Evolutionary conservation across 78 protist species (phyloP), one percentile per base, ranked within the genome.

Genomic region (Speleostelium caveatum): DNA sequence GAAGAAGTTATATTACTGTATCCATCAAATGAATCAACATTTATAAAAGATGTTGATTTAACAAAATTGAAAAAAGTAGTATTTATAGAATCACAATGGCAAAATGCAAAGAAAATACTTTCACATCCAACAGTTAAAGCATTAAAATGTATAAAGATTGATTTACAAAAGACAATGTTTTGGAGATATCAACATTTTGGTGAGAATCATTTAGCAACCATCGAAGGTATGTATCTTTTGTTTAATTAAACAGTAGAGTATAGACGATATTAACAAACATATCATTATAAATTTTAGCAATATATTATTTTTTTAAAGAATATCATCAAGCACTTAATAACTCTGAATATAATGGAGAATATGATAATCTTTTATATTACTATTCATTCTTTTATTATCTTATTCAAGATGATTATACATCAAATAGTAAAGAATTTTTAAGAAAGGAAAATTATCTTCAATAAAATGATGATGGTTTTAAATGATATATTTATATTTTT

Each of bases 181-280:
- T 92, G 95, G 95, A 73, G 95, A 39, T 75, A 92, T n/a, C 95
- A 92, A 56, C 24, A 45, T 7, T 72, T 62, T 35, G 95, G 90
- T n/a, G 86, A 73, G 8, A 30, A 19, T 4, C 83, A 30, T 53
- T 45, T 92, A 8, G 83, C 93, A 17, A 92, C 95, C 42, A 76
- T 92, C 10, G 95, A 92, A 42, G n/a, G n/a, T n/a, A n/a, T n/a
- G n/a, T n/a, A n/a, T n/a, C n/a, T n/a, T n/a, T n/a, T n/a, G 75
- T 49, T 71, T 16, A n/a, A 36, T 14, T n/a, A n/a, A n/a, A 71
- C n/a, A 7, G 75, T 14, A 71, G 16, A 7, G 28, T 12, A 51
- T n/a, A 71, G 12, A 71, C 30, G 33, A 71, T 35, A 10, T 33
- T 51, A n/a, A n/a, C n/a, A n/a, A n/a, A n/a, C n/a, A n/a, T n/a